Percentiles rank a stretch among this genome's conserved stretches.
phyloP scores from a whole-genome alignment of 257 asterid genomes.

The Solanum piurae region DNA sequence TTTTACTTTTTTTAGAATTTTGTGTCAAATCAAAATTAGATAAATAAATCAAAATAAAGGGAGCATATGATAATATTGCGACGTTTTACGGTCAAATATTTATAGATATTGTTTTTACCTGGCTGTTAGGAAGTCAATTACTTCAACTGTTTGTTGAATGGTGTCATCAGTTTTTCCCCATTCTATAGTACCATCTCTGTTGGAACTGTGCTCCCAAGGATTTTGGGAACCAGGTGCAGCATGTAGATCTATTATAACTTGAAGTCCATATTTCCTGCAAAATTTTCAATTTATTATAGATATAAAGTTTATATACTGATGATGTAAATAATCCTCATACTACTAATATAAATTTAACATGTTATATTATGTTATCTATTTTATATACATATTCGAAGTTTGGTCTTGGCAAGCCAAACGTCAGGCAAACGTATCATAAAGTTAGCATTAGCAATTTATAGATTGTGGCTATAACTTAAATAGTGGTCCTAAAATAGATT shows the following conservation, averaged over 20 bases:
- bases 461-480: neutral
- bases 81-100: neutral
- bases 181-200: slow-evolving; percentile 59
- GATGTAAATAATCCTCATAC: neutral
- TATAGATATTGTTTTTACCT: slow-evolving; percentile 6
- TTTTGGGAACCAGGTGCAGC: slow-evolving; percentile 83
- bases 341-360: neutral
- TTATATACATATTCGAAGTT: neutral
- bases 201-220: slow-evolving; percentile 52
- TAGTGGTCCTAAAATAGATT: neutral
- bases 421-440: too few species aligned
- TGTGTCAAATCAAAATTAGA: neutral
- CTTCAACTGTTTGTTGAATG: slow-evolving; percentile 45
- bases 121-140: slow-evolving; percentile 34
- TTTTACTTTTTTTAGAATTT: too few species aligned
- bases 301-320: neutral
- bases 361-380: neutral
- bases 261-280: slow-evolving; percentile 55
- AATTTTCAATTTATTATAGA: neutral
- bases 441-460: neutral
- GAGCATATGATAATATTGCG: neutral
- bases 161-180: slow-evolving; percentile 55
- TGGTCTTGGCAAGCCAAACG: neutral
- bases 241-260: slow-evolving; percentile 56
- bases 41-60: neutral